Evolutionary conservation across 768 basidiomycete genomes (phyloP).

Genomic region (Leucosporidium creatinivorum): DNA sequence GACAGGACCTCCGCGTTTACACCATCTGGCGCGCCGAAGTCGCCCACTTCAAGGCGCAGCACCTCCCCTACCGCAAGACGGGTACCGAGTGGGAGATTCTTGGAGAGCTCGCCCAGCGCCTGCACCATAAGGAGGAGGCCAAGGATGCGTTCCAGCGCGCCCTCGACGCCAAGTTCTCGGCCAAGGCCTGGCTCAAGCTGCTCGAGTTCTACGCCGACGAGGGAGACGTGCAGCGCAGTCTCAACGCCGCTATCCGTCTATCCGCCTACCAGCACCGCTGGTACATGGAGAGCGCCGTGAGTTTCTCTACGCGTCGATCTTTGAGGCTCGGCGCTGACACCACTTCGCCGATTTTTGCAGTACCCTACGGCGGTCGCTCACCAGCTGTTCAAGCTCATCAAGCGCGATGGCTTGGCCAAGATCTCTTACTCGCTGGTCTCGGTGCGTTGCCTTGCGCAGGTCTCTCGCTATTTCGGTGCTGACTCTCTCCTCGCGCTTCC

Average conservation of each 20-base stretch:
- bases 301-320: conserved; percentile 39
- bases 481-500: neutral
- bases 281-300: conserved; percentile 77
- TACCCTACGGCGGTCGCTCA: conserved; percentile 55
- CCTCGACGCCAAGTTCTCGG: conserved; percentile 77
- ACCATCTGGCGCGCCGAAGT: conserved; percentile 98
- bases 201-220: conserved; percentile 97
- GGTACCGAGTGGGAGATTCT: conserved; percentile 97
- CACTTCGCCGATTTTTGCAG: neutral
- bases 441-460: neutral
- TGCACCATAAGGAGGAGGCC: conserved; percentile 93
- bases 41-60: conserved; percentile 97
- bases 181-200: conserved; percentile 86
- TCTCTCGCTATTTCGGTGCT: neutral
- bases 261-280: conserved; percentile 80
- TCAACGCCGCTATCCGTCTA: conserved; percentile 86
- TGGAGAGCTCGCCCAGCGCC: conserved; percentile 82
- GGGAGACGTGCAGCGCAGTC: conserved; percentile 78
- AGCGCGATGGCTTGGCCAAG: conserved; percentile 86
- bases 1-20: conserved; percentile 88
- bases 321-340: neutral
- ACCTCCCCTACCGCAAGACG: conserved; percentile 94
- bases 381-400: conserved; percentile 85
- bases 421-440: conserved; percentile 86
- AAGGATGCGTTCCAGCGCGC: conserved; percentile 97